phyloP scores from a whole-genome alignment of 2,329 filamentous ascomycete species.

The Diaporthe sp. region DNA sequence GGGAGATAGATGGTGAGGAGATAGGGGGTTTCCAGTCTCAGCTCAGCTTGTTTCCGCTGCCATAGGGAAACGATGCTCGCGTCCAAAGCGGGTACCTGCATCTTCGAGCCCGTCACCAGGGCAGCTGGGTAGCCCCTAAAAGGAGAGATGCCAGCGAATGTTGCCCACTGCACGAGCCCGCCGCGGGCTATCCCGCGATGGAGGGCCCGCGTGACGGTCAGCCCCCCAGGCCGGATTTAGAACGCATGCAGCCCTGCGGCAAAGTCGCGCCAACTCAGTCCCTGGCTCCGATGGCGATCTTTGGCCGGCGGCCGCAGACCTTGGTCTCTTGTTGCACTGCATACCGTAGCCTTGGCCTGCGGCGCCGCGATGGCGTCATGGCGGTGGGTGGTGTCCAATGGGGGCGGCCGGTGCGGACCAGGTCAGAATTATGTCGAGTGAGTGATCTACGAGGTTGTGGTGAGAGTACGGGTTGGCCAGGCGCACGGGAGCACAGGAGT shows the following conservation, averaged over 20 bases:
- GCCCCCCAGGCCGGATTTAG: conserved; percentile 10
- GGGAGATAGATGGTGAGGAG: not conserved
- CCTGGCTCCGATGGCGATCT: not conserved
- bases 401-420: not conserved
- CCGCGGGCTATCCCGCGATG: not conserved
- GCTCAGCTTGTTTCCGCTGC: not conserved
- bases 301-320: not conserved
- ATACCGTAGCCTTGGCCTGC: not conserved
- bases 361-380: conserved; percentile 2
- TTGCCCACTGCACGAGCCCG: not conserved
- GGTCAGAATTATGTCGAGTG: not conserved
- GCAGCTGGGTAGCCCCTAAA: not conserved
- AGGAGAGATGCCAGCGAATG: not conserved
- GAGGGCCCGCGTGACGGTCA: not conserved
- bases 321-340: not conserved
- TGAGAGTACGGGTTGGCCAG: not conserved
- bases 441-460: not conserved
- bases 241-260: not conserved
- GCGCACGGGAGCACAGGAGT: not conserved
- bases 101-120: not conserved
- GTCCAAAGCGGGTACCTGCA: not conserved
- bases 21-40: not conserved
- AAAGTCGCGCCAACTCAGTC: not conserved
- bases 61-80: not conserved
- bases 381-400: not conserved